These are phyloP conservation scores for Pestalotiopsis sp. DNA, from an alignment of 2,329 filamentous ascomycete species.

Conservation along the genomic window DNA sequence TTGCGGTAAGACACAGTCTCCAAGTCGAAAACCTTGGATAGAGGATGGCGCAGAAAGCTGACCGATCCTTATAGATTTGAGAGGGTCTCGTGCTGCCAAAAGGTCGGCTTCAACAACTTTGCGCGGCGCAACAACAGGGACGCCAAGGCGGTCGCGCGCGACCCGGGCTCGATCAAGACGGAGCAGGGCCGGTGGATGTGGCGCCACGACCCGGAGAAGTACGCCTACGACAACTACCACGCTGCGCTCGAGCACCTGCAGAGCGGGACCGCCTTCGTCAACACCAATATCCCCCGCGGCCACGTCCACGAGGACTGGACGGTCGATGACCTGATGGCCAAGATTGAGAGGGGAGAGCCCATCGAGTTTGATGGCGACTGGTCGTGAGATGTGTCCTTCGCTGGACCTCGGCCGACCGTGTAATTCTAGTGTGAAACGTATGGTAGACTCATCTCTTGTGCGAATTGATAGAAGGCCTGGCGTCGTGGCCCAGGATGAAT, in stretches of 20 bases:
- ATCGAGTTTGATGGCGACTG: neutral
- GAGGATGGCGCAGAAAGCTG: neutral
- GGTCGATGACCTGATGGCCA: neutral
- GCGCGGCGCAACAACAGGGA: neutral
- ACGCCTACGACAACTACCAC: neutral
- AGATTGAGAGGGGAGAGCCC: neutral
- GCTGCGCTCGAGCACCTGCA: neutral
- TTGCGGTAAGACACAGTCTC: neutral
- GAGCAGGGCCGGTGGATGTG: conserved; percentile 6
- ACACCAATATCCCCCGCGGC: neutral
- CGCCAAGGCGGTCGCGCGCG: neutral
- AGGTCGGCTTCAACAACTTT: conserved; percentile 4
- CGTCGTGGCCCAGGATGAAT: neutral
- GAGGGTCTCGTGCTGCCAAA: conserved; percentile 5
- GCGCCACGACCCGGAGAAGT: conserved; percentile 2
- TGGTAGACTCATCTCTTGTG: neutral
- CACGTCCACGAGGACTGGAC: conserved; percentile 1
- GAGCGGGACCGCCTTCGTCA: neutral
- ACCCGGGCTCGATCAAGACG: neutral
- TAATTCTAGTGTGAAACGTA: neutral
- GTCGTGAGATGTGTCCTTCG: neutral
- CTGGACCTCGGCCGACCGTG: neutral
- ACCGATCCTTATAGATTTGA: neutral
- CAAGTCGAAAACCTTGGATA: neutral
- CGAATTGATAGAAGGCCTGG: neutral